phyloP scores from a whole-genome alignment of 768 basidiomycete species.

The Phanerochaete sordida region DNA sequence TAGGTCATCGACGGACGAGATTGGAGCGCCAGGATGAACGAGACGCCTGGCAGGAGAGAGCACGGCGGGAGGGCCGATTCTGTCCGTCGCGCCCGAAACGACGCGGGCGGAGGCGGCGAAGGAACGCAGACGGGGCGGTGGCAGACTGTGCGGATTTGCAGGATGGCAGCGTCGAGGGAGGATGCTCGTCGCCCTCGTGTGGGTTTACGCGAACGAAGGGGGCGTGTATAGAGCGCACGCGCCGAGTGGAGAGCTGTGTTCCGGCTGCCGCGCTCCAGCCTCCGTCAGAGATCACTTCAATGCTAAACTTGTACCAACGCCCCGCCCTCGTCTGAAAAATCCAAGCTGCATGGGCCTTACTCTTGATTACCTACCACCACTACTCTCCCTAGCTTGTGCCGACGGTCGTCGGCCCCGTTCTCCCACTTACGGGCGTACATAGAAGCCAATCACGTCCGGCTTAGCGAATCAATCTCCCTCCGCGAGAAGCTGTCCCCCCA shows the following conservation, averaged over 20 bases:
- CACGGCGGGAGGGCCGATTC: background rate
- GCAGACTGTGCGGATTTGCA: too few species aligned
- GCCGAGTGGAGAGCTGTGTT: background rate
- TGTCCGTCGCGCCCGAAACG: background rate
- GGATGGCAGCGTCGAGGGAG: too few species aligned
- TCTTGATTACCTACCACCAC: background rate
- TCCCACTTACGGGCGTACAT: background rate
- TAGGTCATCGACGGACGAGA: background rate
- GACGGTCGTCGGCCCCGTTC: background rate
- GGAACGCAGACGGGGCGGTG: too few species aligned
- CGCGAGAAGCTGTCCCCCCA: background rate
- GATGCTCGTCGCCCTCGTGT: too few species aligned
- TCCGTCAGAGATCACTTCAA: slow-evolving; percentile 1
- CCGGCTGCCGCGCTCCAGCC: slow-evolving; percentile 10
- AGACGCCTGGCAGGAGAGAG: background rate
- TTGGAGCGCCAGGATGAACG: background rate
- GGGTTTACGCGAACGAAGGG: too few species aligned
- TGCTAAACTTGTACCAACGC: slow-evolving; percentile 6
- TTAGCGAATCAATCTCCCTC: background rate
- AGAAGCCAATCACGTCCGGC: background rate
- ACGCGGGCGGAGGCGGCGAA: too few species aligned
- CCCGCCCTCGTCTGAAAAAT: background rate
- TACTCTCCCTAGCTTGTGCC: background rate
- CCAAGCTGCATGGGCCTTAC: background rate
- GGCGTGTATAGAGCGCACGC: background rate